Base-by-base conservation (phyloP, 768 basidiomycete genomes). In the Russula abietina region DNA sequence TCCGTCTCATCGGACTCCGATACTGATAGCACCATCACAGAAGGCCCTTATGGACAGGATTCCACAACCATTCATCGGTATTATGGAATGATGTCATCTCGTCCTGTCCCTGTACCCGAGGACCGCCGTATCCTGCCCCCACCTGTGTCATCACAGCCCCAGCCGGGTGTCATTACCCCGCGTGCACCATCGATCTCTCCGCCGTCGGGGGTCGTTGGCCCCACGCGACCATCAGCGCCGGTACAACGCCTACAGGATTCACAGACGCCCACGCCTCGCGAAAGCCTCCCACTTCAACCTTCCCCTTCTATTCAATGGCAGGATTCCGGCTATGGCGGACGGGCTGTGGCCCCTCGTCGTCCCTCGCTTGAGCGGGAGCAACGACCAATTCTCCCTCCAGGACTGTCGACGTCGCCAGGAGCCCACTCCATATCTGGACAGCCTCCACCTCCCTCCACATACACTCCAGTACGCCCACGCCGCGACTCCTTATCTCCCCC, bases 311-410 rank as follows among this genome's bases (percentile, higher is more conserved):
- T 57, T 17, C 62, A 61, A 7, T 56, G 39, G 14, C 64, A 54
- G 30, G 66, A 67, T 43, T 62, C 66, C 8, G 33, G 52, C 17
- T 67, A 60, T 26, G 59, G 36, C 17, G 59, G 59, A 24, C 65
- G 49, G 33, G 11, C 41, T 19, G 33, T 56, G 12, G 24, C 58
- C 7, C 51, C 64, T 48, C 65, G 51, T 2, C 59, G 48, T 36
- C 30, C 57, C 32, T 61, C 53, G 24, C 65, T 53, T n/a, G 74
- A 77, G n/a, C 73, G 75, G 48, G 77, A 77, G 55, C 71, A 75
- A 38, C 52, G 62, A 17, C 9, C 33, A 17, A 60, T 38, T 22
- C 53, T 64, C n/a, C 62, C 63, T 33, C 63, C 63, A 4, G 63
- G 63, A 11, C 49, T 64, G 14, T 63, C 62, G n/a, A 55, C 62